Evolutionary conservation across 257 asterid species (phyloP).

Genomic region (Salvia miltiorrhiza): DNA sequence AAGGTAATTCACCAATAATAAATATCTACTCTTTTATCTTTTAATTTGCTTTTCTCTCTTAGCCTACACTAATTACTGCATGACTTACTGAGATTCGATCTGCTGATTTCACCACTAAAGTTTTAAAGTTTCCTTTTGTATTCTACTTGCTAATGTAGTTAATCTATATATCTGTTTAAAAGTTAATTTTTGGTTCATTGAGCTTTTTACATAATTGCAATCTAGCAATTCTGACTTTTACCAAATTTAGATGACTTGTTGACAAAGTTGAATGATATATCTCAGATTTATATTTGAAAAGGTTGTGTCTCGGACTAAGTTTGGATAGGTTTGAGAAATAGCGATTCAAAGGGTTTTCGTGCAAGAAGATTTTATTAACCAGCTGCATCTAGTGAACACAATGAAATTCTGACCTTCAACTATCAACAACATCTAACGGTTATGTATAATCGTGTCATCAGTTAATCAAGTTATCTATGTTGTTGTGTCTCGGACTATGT

Average conservation of each 20-base stretch:
- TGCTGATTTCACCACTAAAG: not conserved
- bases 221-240: not conserved
- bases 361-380: not conserved
- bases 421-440: not conserved
- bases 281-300: not conserved
- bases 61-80: not conserved
- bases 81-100: not conserved
- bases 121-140: not conserved
- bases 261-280: not conserved
- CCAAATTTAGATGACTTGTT: not conserved
- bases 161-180: no score
- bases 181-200: no score
- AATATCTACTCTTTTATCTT: not conserved
- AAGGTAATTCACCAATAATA: constrained; percentile 39
- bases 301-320: not conserved
- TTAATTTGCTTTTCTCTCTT: not conserved
- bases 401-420: not conserved
- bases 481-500: not conserved
- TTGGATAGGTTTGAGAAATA: not conserved
- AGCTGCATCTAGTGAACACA: not conserved
- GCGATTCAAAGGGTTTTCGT: not conserved
- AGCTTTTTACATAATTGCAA: not conserved
- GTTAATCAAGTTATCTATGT: not conserved
- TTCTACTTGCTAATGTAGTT: no score
- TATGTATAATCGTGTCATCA: not conserved